A percentile compares a stretch with the other conserved stretches of the same genome.
Evolutionary conservation across 163 green algal species (phyloP).

Genomic region (Coccomyxa subellipsoidea): DNA sequence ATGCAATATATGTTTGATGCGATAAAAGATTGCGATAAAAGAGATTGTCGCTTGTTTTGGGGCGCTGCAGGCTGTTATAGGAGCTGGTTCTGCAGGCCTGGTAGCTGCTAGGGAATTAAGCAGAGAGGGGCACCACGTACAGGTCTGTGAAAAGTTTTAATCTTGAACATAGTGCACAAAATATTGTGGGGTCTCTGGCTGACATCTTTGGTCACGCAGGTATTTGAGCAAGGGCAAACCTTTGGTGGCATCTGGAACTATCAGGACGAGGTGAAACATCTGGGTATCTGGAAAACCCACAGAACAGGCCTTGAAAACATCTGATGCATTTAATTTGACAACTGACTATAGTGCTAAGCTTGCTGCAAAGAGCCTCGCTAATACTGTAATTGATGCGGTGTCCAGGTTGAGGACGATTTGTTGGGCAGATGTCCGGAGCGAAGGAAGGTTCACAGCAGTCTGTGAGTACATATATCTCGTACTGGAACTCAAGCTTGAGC

Average conservation of each 20-base stretch:
- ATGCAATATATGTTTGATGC: no score
- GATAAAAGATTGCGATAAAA: no score
- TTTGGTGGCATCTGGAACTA: conserved; percentile 58
- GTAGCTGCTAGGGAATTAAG: conserved; percentile 52
- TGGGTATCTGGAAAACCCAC: no score
- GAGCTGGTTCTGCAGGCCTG: conserved; percentile 64
- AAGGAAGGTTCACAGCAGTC: conserved; percentile 63
- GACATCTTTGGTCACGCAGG: background rate
- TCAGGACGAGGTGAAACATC: conserved; percentile 22
- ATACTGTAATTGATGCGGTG: background rate
- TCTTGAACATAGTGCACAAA: background rate
- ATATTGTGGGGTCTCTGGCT: no score
- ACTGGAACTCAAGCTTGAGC: background rate
- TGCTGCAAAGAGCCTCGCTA: no score
- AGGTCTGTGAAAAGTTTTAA: background rate
- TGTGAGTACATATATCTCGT: conserved; percentile 57
- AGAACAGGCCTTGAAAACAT: no score
- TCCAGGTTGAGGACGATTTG: conserved; percentile 5
- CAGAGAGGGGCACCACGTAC: conserved; percentile 48
- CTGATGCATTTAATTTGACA: no score
- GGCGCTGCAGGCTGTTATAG: conserved; percentile 64
- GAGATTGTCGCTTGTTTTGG: background rate
- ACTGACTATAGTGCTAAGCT: no score
- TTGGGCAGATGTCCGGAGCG: background rate
- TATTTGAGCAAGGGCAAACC: conserved; percentile 50